Percentiles rank a stretch among this genome's conserved stretches.
These are phyloP conservation scores for Phytophthora ramorum DNA, from an alignment of 352 stramenopile species.

Conservation along the genomic window DNA sequence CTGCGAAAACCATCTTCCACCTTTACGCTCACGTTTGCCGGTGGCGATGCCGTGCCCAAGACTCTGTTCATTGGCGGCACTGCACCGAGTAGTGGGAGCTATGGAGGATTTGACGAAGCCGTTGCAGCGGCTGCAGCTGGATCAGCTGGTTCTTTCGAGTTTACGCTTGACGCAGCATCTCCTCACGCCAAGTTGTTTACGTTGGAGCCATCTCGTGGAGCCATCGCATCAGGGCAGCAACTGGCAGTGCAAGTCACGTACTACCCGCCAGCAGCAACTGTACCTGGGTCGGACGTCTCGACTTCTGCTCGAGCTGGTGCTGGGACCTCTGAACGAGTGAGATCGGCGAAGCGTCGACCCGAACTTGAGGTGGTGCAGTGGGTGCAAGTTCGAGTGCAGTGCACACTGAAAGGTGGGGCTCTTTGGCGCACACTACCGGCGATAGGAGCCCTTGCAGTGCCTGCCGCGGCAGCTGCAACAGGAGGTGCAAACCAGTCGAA, in stretches of 20 bases:
- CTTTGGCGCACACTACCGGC: slow-evolving; percentile 40
- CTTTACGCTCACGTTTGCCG: slow-evolving; percentile 56
- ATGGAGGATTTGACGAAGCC: slow-evolving; percentile 29
- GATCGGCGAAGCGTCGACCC: slow-evolving; percentile 15
- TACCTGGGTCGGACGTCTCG: slow-evolving; percentile 9
- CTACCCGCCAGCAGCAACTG: slow-evolving; percentile 27
- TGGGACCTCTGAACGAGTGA: not conserved
- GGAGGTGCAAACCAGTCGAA: slow-evolving; percentile 4
- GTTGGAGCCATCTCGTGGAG: slow-evolving; percentile 72
- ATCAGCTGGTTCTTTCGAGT: slow-evolving; percentile 59
- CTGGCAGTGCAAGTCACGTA: slow-evolving; percentile 65
- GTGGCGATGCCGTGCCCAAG: slow-evolving; percentile 22
- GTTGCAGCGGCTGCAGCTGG: not conserved
- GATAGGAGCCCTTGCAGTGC: not conserved
- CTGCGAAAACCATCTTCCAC: slow-evolving; percentile 54
- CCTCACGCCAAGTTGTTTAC: slow-evolving; percentile 70
- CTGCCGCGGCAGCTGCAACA: not conserved
- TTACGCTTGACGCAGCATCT: slow-evolving; percentile 60
- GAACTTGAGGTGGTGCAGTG: slow-evolving; percentile 47
- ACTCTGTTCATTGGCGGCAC: slow-evolving; percentile 64
- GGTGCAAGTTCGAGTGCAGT: slow-evolving; percentile 50
- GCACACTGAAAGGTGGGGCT: slow-evolving; percentile 46
- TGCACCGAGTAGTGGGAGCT: slow-evolving; percentile 30
- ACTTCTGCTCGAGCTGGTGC: slow-evolving; percentile 10
- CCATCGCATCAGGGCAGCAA: slow-evolving; percentile 60